Evolutionary conservation across 345 rosid species (phyloP), one percentile per base, ranked within the genome.

Genomic region (Eucalyptus microcorys): DNA sequence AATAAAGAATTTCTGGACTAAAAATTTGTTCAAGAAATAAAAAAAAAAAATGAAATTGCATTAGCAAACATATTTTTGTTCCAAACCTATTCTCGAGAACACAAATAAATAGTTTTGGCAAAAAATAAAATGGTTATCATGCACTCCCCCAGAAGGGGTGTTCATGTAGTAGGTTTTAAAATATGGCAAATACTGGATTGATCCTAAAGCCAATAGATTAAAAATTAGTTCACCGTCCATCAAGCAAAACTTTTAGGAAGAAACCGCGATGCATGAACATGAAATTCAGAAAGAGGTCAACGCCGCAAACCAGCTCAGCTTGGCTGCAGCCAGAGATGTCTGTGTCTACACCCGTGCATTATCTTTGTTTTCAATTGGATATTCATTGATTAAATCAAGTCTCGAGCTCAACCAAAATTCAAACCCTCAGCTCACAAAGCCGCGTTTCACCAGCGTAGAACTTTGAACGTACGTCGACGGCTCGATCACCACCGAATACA

Each of bases 41-140:
- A 52, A 52, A 52, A 50, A 4, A 52, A 52, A 52, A 52, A 19
- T 19, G 57, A 52, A 52, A 52, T 52, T 21, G 26, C 1, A 10
- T 52, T 52, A 52, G 0, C 5, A 52, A 52, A 52, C 0, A 52
- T 52, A 52, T 52, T 52, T 52, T 0, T 52, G 2, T 7, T 52
- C 26, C 57, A 52, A 52, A 52, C 2, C 5, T 52, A 52, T 21
- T 52, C 0, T 1, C 0, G 5, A 0, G 10, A 52, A 52, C 57
- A 52, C 4, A 19, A 8, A 52, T 19, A 21, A 52, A 52, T 21
- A 52, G 5, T 52, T 52, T 52, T 52, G 26, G 26, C 10, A 0
- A 21, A 52, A 52, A 21, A 52, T 19, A 52, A 52, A 21, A 52
- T 52, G 57, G 26, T 52, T 52, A 52, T 52, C 26, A 52, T 8